These are phyloP conservation scores for Monosporascus cannonballus DNA, from an alignment of 2,329 filamentous ascomycete species.

Conservation along the genomic window DNA sequence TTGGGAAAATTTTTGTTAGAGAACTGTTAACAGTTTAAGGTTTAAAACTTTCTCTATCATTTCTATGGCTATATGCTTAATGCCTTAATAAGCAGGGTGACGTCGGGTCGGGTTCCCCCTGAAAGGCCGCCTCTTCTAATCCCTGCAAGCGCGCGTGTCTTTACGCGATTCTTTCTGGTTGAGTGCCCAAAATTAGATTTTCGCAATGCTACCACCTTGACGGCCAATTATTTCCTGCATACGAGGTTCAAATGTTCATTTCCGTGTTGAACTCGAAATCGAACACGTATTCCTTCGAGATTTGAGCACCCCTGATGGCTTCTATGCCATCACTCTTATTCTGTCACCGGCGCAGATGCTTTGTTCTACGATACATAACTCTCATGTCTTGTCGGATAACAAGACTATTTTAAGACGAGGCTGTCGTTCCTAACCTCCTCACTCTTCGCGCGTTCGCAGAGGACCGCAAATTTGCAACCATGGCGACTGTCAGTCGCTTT, in stretches of 20 bases:
- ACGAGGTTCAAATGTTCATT: background rate
- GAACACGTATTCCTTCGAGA: background rate
- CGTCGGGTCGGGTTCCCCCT: background rate
- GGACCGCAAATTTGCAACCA: conserved; percentile 20
- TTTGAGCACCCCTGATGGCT: background rate
- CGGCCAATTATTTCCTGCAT: background rate
- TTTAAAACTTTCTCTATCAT: too few relatives aligned
- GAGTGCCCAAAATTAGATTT: background rate
- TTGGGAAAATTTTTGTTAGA: too few relatives aligned
- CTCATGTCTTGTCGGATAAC: background rate
- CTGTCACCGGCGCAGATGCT: background rate
- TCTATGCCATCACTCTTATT: background rate
- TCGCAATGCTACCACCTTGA: background rate
- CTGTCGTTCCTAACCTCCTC: background rate
- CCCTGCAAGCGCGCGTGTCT: background rate
- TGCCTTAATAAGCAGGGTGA: background rate
- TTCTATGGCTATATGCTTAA: too few relatives aligned
- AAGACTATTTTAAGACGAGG: background rate
- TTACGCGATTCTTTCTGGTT: background rate
- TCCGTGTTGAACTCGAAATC: background rate
- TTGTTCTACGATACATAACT: background rate
- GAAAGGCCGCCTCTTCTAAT: background rate
- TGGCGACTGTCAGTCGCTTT: conserved; percentile 58
- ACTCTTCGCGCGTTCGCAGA: background rate
- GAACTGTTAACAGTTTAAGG: too few relatives aligned